Evolutionary conservation across 257 asterid species (phyloP).

Genomic region (Ilex aquifolium): DNA sequence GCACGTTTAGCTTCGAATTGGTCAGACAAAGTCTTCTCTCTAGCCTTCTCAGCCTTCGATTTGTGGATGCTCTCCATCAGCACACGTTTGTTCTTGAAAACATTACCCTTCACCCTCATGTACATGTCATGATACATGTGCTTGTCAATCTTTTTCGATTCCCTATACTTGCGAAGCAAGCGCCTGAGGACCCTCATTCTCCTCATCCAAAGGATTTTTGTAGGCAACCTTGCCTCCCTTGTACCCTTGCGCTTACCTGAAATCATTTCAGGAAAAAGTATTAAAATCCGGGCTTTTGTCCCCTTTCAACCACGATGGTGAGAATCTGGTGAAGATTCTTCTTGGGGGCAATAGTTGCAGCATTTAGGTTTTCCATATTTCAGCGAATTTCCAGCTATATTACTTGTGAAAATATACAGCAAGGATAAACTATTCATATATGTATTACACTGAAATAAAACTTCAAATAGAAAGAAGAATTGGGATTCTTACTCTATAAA

Average conservation of each 20-base stretch:
- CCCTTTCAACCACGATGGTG: no score
- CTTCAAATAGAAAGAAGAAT: no score
- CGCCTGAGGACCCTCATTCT: constrained; percentile 61
- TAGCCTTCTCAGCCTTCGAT: constrained; percentile 66
- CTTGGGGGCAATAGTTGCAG: no score
- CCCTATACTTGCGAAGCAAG: constrained; percentile 57
- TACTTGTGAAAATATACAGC: no score
- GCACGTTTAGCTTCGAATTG: constrained; percentile 59
- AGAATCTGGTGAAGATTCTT: no score
- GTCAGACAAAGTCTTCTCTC: constrained; percentile 67
- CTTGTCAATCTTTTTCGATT: constrained; percentile 55
- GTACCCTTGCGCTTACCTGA: constrained; percentile 74
- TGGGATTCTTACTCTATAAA: no score
- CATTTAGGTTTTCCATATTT: no score
- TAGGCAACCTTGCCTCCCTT: constrained; percentile 66
- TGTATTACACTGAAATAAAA: no score
- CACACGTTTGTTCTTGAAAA: constrained; percentile 64
- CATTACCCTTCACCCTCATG: constrained; percentile 71
- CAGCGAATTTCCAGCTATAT: no score
- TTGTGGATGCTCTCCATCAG: constrained; percentile 70
- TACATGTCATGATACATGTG: constrained; percentile 74
- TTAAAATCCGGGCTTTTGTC: no score
- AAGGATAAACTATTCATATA: no score
- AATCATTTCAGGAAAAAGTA: background rate
- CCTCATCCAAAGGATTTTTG: constrained; percentile 64